Conservation (phyloP, 1,284 basidiomycete genomes). For the Farysia itapuensis region DNA sequence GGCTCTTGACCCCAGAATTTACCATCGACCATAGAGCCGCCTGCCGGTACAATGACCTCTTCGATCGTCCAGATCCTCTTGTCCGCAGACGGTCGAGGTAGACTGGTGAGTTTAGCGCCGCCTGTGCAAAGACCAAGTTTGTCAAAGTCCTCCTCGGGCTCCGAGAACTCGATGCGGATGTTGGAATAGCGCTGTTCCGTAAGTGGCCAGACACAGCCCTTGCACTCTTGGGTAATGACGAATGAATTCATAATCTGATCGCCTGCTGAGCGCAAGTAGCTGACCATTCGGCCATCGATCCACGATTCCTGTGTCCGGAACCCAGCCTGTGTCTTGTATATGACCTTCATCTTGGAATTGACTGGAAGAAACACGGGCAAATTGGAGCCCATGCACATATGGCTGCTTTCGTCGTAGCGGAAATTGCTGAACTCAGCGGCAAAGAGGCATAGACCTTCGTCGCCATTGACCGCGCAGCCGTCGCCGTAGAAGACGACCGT, state of each 20-base stretch:
- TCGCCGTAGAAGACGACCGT: constrained; percentile 37
- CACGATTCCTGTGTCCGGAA: constrained; percentile 30
- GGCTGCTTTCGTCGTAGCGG: constrained; percentile 13
- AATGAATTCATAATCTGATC: constrained; percentile 38
- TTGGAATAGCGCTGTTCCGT: constrained; percentile 23
- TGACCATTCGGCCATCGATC: constrained; percentile 29
- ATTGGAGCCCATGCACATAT: constrained; percentile 35
- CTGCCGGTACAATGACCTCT: constrained; percentile 20
- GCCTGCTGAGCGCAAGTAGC: constrained; percentile 15
- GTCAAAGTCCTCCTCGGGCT: constrained; percentile 17
- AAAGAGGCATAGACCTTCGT: constrained; percentile 19
- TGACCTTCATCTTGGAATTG: constrained; percentile 10
- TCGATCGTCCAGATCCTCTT: constrained; percentile 23
- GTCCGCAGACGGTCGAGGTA: constrained; percentile 5
- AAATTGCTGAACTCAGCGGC: constrained; percentile 22
- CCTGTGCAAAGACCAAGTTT: constrained; percentile 18
- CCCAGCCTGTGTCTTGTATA: constrained; percentile 23
- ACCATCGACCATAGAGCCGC: neutral
- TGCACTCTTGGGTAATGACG: constrained; percentile 38
- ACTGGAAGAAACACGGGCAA: constrained; percentile 28
- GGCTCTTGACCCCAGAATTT: neutral
- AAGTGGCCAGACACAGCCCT: constrained; percentile 19
- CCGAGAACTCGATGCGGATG: constrained; percentile 12
- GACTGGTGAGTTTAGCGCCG: constrained; percentile 6
- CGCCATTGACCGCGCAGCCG: constrained; percentile 19